A percentile compares a stretch with the other conserved stretches of the same genome.
phyloP scores from a whole-genome alignment of 2,329 filamentous ascomycete genomes.

The Macrophomina phaseolina region DNA sequence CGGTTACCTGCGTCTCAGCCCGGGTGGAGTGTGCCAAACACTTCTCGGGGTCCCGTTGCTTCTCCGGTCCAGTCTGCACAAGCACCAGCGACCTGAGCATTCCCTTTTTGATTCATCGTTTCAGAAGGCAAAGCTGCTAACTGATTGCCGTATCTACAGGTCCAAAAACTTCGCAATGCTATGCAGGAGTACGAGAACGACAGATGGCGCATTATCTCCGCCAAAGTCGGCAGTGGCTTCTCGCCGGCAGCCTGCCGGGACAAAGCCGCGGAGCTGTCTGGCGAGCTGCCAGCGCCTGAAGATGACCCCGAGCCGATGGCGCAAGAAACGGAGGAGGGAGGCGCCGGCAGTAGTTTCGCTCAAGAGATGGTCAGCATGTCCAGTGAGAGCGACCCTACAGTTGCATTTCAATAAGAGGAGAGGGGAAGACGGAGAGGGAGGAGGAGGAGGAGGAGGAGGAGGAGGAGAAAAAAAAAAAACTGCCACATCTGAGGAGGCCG shows the following conservation, averaged over 20 bases:
- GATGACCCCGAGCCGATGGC: slow-evolving; percentile 19
- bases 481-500: neutral
- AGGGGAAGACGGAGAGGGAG: neutral
- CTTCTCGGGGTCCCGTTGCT: neutral
- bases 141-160: slow-evolving; percentile 55
- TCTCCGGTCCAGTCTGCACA: neutral
- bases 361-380: slow-evolving; percentile 24
- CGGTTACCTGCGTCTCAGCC: neutral
- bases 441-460: neutral
- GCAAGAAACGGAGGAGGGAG: slow-evolving; percentile 23
- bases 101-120: neutral
- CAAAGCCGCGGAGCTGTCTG: slow-evolving; percentile 68
- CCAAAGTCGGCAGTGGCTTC: slow-evolving; percentile 89
- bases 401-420: slow-evolving; percentile 18
- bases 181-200: slow-evolving; percentile 88
- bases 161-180: slow-evolving; percentile 76
- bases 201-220: slow-evolving; percentile 89
- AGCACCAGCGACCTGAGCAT: neutral
- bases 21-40: neutral
- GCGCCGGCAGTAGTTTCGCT: slow-evolving; percentile 16
- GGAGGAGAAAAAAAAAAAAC: neutral
- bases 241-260: slow-evolving; percentile 87
- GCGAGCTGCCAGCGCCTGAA: slow-evolving; percentile 15
- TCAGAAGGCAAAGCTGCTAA: neutral
- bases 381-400: slow-evolving; percentile 18